Evolutionary conservation across 139 green algal genomes (phyloP), one percentile per base, ranked within the genome.

Genomic region (Yamagishiella unicocca): DNA sequence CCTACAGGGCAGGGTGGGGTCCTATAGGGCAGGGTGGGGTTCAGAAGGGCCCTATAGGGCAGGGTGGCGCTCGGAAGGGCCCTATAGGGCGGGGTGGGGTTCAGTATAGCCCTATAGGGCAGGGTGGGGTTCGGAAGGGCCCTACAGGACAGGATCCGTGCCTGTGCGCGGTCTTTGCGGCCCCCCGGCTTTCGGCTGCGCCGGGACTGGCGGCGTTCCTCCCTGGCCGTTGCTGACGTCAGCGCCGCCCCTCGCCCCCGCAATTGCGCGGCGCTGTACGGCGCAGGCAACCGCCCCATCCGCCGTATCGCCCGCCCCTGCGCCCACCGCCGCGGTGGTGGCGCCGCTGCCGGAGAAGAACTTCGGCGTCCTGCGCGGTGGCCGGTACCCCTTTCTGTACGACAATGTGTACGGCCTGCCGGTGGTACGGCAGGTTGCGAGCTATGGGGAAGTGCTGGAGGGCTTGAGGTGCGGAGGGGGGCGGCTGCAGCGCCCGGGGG

Each of bases 361-460:
- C 88, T 89, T 87, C 35, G 92, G 92, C 33, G 84, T 76, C 12
- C 74, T 94, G 50, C 83, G 88, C 0, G 92, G 92, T 17, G 92
- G 92, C 72, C 75, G 79, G 55, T 95, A 91, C 67, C 92, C 92
- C 14, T 95, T 95, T 75, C 55, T 81, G 55, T 95, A 93, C 67
- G 92, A 95, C 70, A 91, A 90, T 27, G 89, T 93, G 64, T 95
- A 95, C 68, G 92, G 92, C 19, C 87, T 95, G 53, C 92, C 92
- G 2, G 81, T 95, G 14, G 89, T 95, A 40, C 85, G 90, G 33
- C 89, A 93, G 24, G 89, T 95, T 22, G 84, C 86, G 0, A 91
- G 42, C 54, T 93, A 95, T 53, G 89, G 87, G 2, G 73, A 96
- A 46, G 88, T 97, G 84, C 83, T 98, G 50, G 79, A 87, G 33